Percentiles rank a stretch among this genome's conserved stretches.
Conservation (phyloP, 345 rosid genomes). For the Salix arbutifolia region DNA sequence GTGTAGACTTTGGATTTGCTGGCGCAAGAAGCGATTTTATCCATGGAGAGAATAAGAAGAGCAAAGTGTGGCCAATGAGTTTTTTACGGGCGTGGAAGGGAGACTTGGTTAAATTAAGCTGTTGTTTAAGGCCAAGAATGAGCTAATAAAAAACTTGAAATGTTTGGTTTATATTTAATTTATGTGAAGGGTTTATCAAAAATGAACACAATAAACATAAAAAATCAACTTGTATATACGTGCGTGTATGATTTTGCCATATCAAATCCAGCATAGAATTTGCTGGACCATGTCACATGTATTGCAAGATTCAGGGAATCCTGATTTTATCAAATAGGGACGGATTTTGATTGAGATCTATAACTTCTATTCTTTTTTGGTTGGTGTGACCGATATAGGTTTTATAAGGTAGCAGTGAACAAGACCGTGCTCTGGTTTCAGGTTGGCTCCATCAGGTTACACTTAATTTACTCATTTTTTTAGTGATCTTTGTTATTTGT, state of each 20-base stretch:
- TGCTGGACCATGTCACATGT: background rate
- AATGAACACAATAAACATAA: background rate
- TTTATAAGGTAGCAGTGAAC: constrained; percentile 68
- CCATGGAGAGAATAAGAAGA: no score
- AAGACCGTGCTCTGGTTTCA: constrained; percentile 89
- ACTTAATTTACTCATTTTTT: constrained; percentile 42
- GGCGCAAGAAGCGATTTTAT: no score
- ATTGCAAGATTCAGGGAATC: background rate
- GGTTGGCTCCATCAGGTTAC: constrained; percentile 99
- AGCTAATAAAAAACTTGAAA: background rate
- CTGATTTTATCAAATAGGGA: background rate
- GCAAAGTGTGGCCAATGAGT: no score
- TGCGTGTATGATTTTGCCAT: no score
- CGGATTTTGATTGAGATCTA: constrained; percentile 1
- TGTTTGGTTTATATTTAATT: background rate
- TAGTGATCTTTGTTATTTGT: constrained; percentile 2
- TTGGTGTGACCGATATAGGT: constrained; percentile 42
- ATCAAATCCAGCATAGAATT: background rate
- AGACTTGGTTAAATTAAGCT: no score
- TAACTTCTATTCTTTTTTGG: background rate
- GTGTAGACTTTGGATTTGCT: no score
- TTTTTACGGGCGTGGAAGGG: no score
- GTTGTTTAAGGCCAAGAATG: no score
- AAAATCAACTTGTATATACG: background rate
- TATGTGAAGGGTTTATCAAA: background rate